Conservation (phyloP, 169 alveolate species). For the Cryptosporidium xiaoi region DNA sequence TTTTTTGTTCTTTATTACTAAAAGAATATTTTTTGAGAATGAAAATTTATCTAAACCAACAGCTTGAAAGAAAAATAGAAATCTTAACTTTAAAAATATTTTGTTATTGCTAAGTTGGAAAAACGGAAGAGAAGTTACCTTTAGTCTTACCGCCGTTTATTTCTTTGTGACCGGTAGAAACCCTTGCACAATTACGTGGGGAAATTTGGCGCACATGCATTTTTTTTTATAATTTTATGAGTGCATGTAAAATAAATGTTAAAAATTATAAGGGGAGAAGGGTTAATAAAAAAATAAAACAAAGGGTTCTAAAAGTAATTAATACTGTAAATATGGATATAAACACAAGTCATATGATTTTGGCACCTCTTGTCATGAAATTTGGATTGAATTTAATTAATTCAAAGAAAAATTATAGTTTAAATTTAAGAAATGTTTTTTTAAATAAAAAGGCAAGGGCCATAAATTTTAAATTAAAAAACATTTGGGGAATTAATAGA, state of each 20-base stretch:
- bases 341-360: not conserved
- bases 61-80: too few species aligned
- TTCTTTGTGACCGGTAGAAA: too few species aligned
- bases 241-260: constrained; percentile 8
- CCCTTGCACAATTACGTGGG: constrained; percentile 21
- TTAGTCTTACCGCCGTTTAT: too few species aligned
- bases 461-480: too few species aligned
- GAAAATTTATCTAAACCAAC: too few species aligned
- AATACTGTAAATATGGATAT: not conserved
- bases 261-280: not conserved
- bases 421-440: too few species aligned
- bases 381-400: not conserved
- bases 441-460: too few species aligned
- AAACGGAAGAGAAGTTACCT: too few species aligned
- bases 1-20: too few species aligned
- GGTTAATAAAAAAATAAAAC: not conserved
- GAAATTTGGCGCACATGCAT: constrained; percentile 41
- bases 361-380: constrained; percentile 15
- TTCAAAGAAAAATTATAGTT: not conserved
- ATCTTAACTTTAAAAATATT: too few species aligned
- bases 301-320: not conserved
- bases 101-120: too few species aligned
- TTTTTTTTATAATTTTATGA: not conserved
- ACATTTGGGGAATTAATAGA: not conserved
- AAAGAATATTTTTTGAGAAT: too few species aligned